Percentiles rank a stretch among this genome's conserved stretches.
These are phyloP conservation scores for Colletotrichum spaethianum DNA, from an alignment of 2,329 filamentous ascomycete species.

Conservation along the genomic window DNA sequence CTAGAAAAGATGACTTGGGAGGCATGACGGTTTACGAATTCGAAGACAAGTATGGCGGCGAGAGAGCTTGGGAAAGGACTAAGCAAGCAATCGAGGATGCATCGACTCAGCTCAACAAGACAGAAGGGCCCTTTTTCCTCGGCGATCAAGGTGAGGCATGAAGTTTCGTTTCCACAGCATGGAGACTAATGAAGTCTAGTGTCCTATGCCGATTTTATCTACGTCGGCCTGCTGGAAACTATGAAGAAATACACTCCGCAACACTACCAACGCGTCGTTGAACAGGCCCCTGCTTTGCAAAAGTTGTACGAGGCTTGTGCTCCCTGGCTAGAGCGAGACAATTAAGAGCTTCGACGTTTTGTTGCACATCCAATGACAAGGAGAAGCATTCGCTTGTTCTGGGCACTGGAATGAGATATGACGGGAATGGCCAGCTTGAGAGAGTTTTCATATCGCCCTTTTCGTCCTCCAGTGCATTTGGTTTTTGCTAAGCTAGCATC, in stretches of 20 bases:
- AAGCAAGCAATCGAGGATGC: background rate
- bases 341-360: background rate
- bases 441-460: no score
- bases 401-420: no score
- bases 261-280: background rate
- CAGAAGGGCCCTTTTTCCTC: background rate
- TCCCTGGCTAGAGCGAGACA: background rate
- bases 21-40: background rate
- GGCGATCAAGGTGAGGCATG: background rate
- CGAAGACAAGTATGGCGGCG: background rate
- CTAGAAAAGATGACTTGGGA: background rate
- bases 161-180: background rate
- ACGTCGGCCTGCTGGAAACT: background rate
- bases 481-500: no score
- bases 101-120: background rate
- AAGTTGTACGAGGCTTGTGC: background rate
- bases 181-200: background rate
- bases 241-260: background rate
- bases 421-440: no score
- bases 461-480: no score
- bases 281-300: background rate
- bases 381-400: no score
- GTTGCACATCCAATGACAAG: no score
- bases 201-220: background rate
- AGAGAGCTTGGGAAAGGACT: background rate